phyloP scores from a whole-genome alignment of 2,329 filamentous ascomycete genomes.

The Alternaria ventricosa region DNA sequence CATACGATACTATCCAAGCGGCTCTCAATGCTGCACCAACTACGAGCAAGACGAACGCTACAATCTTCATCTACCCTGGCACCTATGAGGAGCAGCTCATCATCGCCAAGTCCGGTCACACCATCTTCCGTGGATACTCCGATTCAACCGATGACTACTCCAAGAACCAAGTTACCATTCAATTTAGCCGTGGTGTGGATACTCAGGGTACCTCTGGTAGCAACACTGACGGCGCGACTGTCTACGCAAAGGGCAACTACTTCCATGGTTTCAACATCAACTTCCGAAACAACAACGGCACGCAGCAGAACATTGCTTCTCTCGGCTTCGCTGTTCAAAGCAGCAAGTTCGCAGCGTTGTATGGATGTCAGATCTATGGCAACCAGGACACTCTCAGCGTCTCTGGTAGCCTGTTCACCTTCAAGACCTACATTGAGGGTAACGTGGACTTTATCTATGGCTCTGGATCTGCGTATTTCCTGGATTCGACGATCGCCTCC shows the following conservation, averaged over 20 bases:
- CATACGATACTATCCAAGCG: conserved; percentile 47
- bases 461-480: conserved; percentile 54
- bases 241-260: conserved; percentile 51
- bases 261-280: conserved; percentile 52
- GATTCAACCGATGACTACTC: conserved; percentile 46
- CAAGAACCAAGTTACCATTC: conserved; percentile 48
- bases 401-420: conserved; percentile 49
- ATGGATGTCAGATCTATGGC: conserved; percentile 48
- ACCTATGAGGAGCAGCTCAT: conserved; percentile 50
- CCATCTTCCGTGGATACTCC: conserved; percentile 51
- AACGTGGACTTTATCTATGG: conserved; percentile 56
- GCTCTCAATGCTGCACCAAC: conserved; percentile 46
- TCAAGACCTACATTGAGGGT: conserved; percentile 50
- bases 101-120: conserved; percentile 48
- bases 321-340: conserved; percentile 52
- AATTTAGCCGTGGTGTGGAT: conserved; percentile 46
- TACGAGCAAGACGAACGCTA: conserved; percentile 46
- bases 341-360: conserved; percentile 50
- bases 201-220: conserved; percentile 45
- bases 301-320: conserved; percentile 47
- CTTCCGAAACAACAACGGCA: conserved; percentile 50
- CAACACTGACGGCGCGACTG: conserved; percentile 50
- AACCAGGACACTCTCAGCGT: conserved; percentile 51
- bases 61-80: conserved; percentile 52
- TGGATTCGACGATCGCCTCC: conserved; percentile 46